Conservation (phyloP, 306 rosid genomes). For the Rosa chinensis region DNA sequence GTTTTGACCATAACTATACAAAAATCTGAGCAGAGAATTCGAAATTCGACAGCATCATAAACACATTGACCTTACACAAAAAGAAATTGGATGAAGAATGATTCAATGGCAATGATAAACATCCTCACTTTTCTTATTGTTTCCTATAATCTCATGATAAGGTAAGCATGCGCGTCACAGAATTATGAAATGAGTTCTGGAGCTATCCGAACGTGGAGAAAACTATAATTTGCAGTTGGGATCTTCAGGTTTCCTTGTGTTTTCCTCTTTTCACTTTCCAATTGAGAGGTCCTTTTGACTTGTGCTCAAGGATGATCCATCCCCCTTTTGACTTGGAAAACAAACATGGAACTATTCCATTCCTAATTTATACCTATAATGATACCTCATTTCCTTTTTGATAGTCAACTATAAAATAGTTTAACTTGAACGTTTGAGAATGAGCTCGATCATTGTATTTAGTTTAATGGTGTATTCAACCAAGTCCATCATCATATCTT, state of each 20-base stretch:
- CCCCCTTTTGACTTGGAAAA: conserved; percentile 20
- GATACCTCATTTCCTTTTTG: not conserved
- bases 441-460: not conserved
- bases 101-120: not conserved
- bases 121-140: not conserved
- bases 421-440: not conserved
- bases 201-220: conserved; percentile 15
- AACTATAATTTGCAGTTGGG: conserved; percentile 11
- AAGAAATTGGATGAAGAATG: not conserved
- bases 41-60: conserved; percentile 7
- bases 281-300: conserved; percentile 23
- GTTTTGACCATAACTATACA: not conserved
- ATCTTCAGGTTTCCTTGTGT: conserved; percentile 15
- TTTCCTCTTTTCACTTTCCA: conserved; percentile 20
- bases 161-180: conserved; percentile 48
- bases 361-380: conserved; percentile 27
- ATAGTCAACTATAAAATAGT: conserved; percentile 29
- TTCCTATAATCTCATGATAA: conserved; percentile 11
- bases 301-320: conserved; percentile 2
- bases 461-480: not conserved
- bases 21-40: not conserved
- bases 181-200: conserved; percentile 6
- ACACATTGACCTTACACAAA: not conserved
- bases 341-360: conserved; percentile 16
- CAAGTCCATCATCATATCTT: conserved; percentile 6